Evolutionary conservation across 169 alveolate species (phyloP).

Genomic region (Eimeria sp.): DNA sequence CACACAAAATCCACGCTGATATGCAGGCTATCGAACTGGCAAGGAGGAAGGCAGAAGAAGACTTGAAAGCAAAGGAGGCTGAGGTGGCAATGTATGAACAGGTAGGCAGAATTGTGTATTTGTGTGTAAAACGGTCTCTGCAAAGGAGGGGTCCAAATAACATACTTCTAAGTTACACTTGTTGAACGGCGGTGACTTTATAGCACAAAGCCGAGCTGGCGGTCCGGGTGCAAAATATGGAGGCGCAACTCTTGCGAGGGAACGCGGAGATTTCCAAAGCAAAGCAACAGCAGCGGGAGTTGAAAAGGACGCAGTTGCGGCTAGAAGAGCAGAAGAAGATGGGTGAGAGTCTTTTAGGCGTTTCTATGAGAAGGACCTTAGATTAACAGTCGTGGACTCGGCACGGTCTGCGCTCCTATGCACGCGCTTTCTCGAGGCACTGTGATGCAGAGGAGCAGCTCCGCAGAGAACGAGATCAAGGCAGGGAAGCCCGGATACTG

Average conservation of each 20-base stretch:
- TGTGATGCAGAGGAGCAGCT: conserved; percentile 69
- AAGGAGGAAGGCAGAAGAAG: conserved; percentile 51
- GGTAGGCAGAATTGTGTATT: background rate
- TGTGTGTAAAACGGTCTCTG: background rate
- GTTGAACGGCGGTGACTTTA: background rate
- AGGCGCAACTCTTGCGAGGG: conserved; percentile 90
- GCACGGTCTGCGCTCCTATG: background rate
- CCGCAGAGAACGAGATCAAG: conserved; percentile 50
- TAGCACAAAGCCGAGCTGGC: conserved; percentile 89
- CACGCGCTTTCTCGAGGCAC: background rate
- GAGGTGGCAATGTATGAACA: conserved; percentile 29
- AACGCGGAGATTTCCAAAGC: conserved; percentile 79
- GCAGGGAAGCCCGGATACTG: conserved; percentile 34
- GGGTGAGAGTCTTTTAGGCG: conserved; percentile 20
- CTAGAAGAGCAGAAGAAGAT: conserved; percentile 86
- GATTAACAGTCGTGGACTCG: background rate
- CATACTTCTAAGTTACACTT: background rate
- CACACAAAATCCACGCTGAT: background rate
- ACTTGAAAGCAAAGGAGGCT: conserved; percentile 23
- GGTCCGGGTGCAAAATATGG: conserved; percentile 90
- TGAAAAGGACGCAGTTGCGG: conserved; percentile 85
- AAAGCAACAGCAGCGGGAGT: conserved; percentile 89
- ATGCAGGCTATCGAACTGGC: conserved; percentile 33
- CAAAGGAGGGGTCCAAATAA: background rate
- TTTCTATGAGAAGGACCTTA: background rate